These are phyloP conservation scores for Boletellus ananiceps DNA, from an alignment of 768 basidiomycete species.

Conservation along the genomic window DNA sequence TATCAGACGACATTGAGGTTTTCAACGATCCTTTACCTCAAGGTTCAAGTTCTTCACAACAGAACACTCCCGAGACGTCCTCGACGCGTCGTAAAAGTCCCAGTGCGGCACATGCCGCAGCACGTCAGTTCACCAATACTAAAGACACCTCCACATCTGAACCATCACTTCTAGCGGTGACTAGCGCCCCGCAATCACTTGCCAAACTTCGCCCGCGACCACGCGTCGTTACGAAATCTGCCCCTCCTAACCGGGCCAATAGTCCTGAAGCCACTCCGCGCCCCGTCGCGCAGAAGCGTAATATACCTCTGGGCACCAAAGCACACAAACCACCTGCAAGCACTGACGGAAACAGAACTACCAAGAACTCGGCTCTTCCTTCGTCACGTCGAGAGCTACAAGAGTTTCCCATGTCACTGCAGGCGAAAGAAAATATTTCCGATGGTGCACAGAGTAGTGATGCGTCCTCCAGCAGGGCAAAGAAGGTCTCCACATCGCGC, in stretches of 20 bases:
- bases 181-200: not conserved
- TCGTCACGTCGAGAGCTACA: conserved; percentile 14
- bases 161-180: not conserved
- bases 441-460: conserved; percentile 11
- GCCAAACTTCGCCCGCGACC: conserved; percentile 14
- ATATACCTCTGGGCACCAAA: conserved; percentile 5
- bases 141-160: conserved; percentile 8
- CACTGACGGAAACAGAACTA: not conserved
- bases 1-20: conserved; percentile 17
- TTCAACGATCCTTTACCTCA: not conserved
- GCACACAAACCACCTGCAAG: conserved; percentile 1
- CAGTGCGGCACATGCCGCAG: not conserved
- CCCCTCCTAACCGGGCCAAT: not conserved
- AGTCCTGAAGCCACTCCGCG: conserved; percentile 21
- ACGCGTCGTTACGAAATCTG: conserved; percentile 3
- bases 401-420: conserved; percentile 22
- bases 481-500: conserved; percentile 13
- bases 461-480: conserved; percentile 5
- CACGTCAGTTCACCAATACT: not conserved
- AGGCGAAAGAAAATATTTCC: conserved; percentile 22
- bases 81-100: conserved; percentile 6
- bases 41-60: conserved; percentile 2
- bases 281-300: not conserved
- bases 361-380: conserved; percentile 9
- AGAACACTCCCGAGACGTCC: not conserved